Evolutionary conservation across 2,329 filamentous ascomycete species (phyloP).

Genomic region (Sarocladium kiliense): DNA sequence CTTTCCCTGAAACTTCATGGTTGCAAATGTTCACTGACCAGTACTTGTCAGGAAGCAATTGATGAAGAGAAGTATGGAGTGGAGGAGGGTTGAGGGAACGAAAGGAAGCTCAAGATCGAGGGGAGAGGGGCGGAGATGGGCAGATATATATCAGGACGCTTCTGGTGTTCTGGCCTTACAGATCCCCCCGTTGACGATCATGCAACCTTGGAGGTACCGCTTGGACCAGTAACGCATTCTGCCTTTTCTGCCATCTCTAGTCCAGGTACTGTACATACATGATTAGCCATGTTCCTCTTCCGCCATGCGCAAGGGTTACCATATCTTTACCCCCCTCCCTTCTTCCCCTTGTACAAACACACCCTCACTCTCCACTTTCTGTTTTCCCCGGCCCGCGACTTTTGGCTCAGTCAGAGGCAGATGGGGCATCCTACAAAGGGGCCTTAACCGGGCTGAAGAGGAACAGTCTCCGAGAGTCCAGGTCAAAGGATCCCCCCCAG

Average conservation of each 20-base stretch:
- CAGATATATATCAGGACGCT: conserved; percentile 2
- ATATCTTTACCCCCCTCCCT: background rate
- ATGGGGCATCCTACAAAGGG: too few species aligned
- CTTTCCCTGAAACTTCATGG: conserved; percentile 4
- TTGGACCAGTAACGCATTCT: background rate
- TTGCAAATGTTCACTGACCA: background rate
- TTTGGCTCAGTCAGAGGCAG: background rate
- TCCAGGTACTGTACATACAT: too few species aligned
- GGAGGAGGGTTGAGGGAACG: background rate
- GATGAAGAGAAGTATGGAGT: too few species aligned
- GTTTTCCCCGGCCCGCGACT: background rate
- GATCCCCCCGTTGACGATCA: background rate
- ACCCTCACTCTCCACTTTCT: background rate
- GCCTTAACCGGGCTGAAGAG: too few species aligned
- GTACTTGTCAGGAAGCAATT: too few species aligned
- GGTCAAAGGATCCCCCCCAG: too few species aligned
- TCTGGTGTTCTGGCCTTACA: background rate
- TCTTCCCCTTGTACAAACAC: background rate
- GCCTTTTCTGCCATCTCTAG: background rate
- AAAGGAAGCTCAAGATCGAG: background rate
- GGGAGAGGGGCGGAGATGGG: background rate
- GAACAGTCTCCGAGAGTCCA: too few species aligned
- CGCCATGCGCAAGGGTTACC: too few species aligned
- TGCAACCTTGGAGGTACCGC: background rate
- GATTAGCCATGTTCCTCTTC: too few species aligned